Evolutionary conservation across 768 basidiomycete species (phyloP), one percentile per base, ranked within the genome.

Genomic region (Rhodocollybia butyracea): DNA sequence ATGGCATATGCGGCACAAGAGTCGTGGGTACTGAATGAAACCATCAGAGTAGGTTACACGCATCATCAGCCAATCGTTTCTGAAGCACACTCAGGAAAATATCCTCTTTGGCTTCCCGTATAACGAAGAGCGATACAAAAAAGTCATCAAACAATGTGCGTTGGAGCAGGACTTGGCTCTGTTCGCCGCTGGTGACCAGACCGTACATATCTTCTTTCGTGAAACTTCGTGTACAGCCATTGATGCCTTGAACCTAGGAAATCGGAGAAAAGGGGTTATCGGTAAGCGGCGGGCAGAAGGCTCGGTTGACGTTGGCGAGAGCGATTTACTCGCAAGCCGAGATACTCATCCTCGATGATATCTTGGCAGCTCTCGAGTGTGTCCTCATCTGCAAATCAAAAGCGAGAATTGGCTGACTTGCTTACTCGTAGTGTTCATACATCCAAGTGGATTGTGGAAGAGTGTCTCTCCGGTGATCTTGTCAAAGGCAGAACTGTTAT

Each of bases 1-100:
- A 77, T 94, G 36, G 84, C 89, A 2, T 92, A 89, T 65, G 88
- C 87, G 6, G 86, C 87, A 3, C 91, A 95, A 66, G 89, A 91
- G 64, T 84, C 88, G 3, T 95, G 90, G 90, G 84, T 92, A 2
- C 81, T 86, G 65, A 91, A 90, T 59, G 87, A 86, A 57, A 90
- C 88, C 0, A 88, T 91, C 51, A 76, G 70, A 64, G 85, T 83
- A 29, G 41, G 56, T 51, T 19, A 11, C 12, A 5, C 31, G 31
- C 21, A 19, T 22, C 3, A 34, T 34, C 12, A n/a, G 21, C 21
- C 2, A 51, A 5, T 19, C 19, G 12, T 5, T 15, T 29, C 26
- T 32, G 27, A 17, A 21, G 27, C 11, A 31, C 19, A n/a, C 26
- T 8, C 59, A 81, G 68, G 87, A 91, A 32, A 96, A 95, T 63